These are phyloP conservation scores for Fusarium verticillioides DNA, from an alignment of 2,329 filamentous ascomycete species.

Conservation along the genomic window DNA sequence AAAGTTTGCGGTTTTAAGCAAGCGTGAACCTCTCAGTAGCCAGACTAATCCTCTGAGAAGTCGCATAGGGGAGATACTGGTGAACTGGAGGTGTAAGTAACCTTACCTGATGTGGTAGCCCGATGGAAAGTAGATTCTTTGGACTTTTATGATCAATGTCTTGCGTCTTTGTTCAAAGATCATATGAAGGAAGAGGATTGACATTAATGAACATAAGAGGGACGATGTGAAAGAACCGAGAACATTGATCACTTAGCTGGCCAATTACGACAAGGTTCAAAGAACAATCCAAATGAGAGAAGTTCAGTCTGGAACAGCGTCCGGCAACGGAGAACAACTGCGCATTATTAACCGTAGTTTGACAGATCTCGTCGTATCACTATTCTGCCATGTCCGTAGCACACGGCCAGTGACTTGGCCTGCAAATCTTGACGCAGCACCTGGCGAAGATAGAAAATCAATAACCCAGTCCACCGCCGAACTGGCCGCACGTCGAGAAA, in stretches of 20 bases:
- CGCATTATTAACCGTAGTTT: neutral
- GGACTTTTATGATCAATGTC: accelerated
- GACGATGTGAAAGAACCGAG: accelerated
- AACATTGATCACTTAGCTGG: accelerated
- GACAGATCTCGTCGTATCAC: neutral
- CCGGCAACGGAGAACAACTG: neutral
- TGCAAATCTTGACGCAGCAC: neutral
- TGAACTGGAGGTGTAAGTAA: neutral
- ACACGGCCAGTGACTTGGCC: no score
- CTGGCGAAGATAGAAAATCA: neutral
- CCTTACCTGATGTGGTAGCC: no score
- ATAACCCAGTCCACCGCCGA: neutral
- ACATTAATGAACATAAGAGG: no score
- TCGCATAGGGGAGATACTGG: neutral
- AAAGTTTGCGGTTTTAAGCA: no score
- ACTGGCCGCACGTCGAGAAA: no score
- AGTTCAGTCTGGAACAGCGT: neutral
- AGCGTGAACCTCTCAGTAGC: neutral
- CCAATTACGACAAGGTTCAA: accelerated
- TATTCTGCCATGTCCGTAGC: neutral
- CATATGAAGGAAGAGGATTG: no score
- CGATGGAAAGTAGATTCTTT: accelerated
- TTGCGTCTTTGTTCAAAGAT: neutral
- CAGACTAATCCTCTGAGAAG: neutral
- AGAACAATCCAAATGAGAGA: neutral